These are phyloP conservation scores for Jackrogersella minutella DNA, from an alignment of 495 filamentous ascomycete genomes.

Conservation along the genomic window DNA sequence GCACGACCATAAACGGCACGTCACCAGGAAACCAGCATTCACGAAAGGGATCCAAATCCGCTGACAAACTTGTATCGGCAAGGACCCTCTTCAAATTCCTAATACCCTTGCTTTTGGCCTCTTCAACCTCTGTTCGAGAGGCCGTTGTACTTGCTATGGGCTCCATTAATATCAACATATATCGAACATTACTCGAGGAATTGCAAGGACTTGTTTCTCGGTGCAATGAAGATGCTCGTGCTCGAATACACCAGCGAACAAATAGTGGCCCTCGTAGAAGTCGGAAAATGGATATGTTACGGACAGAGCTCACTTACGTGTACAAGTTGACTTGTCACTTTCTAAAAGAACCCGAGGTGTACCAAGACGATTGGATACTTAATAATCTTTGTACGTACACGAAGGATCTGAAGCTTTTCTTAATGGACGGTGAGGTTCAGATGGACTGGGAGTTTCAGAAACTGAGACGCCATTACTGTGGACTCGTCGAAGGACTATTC, in stretches of 20 bases:
- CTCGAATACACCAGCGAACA: slow-evolving; percentile 82
- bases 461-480: slow-evolving; percentile 90
- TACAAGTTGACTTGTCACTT: slow-evolving; percentile 95
- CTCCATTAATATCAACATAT: slow-evolving; percentile 95
- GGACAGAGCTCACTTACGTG: slow-evolving; percentile 94
- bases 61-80: slow-evolving; percentile 88
- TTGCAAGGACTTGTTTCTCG: slow-evolving; percentile 80
- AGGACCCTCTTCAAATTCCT: slow-evolving; percentile 87
- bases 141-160: slow-evolving; percentile 93
- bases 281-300: slow-evolving; percentile 80
- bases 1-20: slow-evolving; percentile 65
- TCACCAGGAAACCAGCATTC: slow-evolving; percentile 77
- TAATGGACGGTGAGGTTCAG: slow-evolving; percentile 93
- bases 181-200: slow-evolving; percentile 88
- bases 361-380: slow-evolving; percentile 91
- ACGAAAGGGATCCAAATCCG: slow-evolving; percentile 81
- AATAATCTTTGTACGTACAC: slow-evolving; percentile 89
- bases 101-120: slow-evolving; percentile 82
- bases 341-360: slow-evolving; percentile 77
- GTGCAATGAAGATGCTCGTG: slow-evolving; percentile 88
- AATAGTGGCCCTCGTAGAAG: slow-evolving; percentile 78
- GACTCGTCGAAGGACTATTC: slow-evolving; percentile 89
- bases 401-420: slow-evolving; percentile 89
- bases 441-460: slow-evolving; percentile 97
- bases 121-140: slow-evolving; percentile 78